phyloP scores from a whole-genome alignment of 768 basidiomycete species.

The Termitomyces sp. region DNA sequence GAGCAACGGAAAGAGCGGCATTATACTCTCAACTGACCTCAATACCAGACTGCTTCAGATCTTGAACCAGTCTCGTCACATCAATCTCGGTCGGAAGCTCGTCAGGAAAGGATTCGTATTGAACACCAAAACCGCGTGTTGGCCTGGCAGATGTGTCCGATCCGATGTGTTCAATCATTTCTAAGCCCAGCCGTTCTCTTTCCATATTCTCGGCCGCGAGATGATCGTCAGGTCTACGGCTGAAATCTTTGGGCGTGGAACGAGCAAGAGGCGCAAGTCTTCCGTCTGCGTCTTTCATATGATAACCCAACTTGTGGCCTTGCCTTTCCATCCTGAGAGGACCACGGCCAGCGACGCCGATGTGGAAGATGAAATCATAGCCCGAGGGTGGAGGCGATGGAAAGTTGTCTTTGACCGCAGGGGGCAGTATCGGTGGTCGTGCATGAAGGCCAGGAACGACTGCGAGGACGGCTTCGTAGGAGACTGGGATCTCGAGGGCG shows the following conservation, averaged over 20 bases:
- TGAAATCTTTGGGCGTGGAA: constrained; percentile 40
- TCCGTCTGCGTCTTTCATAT: constrained; percentile 63
- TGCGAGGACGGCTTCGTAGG: constrained; percentile 55
- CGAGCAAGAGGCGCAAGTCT: constrained; percentile 53
- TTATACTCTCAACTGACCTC: constrained; percentile 35
- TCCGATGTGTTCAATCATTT: constrained; percentile 33
- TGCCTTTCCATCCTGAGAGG: constrained; percentile 61
- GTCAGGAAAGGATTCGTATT: constrained; percentile 55
- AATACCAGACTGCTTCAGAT: constrained; percentile 49
- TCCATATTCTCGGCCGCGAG: constrained; percentile 37
- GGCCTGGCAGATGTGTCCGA: constrained; percentile 34
- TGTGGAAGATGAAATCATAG: constrained; percentile 71
- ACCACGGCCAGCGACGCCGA: constrained; percentile 67
- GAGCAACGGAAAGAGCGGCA: not conserved
- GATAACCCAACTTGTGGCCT: constrained; percentile 68
- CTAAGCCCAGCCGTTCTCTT: constrained; percentile 36
- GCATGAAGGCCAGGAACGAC: constrained; percentile 58
- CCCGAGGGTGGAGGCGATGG: constrained; percentile 45
- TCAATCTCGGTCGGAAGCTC: constrained; percentile 62
- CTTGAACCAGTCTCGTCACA: constrained; percentile 54
- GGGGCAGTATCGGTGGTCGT: constrained; percentile 53
- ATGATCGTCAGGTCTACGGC: constrained; percentile 34
- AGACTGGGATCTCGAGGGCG: constrained; percentile 54
- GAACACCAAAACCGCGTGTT: constrained; percentile 42
- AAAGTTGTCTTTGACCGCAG: constrained; percentile 30